Evolutionary conservation across 2,329 filamentous ascomycete genomes (phyloP).

Genomic region (Amylocarpus encephaloides): DNA sequence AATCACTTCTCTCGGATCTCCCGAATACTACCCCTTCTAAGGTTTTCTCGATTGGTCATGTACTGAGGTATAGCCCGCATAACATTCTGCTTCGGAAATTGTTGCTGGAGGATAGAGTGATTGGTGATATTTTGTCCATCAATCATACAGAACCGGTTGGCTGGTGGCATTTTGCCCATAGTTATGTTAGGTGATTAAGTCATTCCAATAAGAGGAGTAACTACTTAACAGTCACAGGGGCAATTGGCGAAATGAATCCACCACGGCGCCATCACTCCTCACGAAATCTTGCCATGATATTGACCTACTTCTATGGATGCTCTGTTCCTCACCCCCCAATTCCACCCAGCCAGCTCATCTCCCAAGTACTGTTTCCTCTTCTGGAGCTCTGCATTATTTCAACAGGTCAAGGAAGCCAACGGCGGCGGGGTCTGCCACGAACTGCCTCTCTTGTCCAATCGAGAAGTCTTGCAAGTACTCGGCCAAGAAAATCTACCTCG

Average conservation of each 20-base stretch:
- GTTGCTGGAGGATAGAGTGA: constrained; percentile 64
- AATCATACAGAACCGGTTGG: constrained; percentile 93
- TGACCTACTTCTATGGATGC: constrained; percentile 84
- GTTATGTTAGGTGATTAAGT: constrained; percentile 60
- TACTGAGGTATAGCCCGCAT: constrained; percentile 87
- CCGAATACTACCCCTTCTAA: constrained; percentile 32
- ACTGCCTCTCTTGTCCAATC: constrained; percentile 75
- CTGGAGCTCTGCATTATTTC: constrained; percentile 74
- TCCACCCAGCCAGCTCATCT: constrained; percentile 53
- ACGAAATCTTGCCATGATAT: constrained; percentile 97
- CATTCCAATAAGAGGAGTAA: not conserved
- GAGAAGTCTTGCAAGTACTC: constrained; percentile 78
- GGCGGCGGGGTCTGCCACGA: constrained; percentile 70
- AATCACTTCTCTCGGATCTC: constrained; percentile 41
- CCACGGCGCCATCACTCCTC: constrained; percentile 71
- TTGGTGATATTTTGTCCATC: constrained; percentile 80
- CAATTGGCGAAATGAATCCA: constrained; percentile 83
- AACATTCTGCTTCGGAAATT: constrained; percentile 79
- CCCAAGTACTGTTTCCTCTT: constrained; percentile 68
- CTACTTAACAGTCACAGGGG: constrained; percentile 45
- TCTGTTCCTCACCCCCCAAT: constrained; percentile 54
- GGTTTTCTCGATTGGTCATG: constrained; percentile 89
- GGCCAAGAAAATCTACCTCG: constrained; percentile 62
- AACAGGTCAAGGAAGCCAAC: constrained; percentile 67
- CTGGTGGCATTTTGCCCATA: constrained; percentile 93